Conservation (phyloP, 805 yeast genomes). For the Phaffomyces antillensis region DNA sequence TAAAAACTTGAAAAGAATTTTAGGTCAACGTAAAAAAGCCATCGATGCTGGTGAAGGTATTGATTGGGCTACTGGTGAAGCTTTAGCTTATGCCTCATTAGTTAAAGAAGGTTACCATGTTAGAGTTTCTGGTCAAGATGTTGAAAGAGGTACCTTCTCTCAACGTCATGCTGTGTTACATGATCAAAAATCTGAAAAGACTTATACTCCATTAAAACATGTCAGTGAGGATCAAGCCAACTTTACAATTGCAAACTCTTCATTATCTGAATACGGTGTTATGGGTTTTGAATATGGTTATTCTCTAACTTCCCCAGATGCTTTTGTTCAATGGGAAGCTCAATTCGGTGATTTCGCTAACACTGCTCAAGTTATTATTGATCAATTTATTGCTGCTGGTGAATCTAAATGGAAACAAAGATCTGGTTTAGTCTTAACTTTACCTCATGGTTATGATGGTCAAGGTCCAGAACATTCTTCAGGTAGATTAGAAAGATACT, state of each 20-base stretch:
- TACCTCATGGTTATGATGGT: slow-evolving; percentile 99
- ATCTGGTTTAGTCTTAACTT: slow-evolving; percentile 88
- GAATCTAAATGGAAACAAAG: slow-evolving; percentile 99
- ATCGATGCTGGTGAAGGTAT: slow-evolving; percentile 88
- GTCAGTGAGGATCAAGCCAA: slow-evolving; percentile 76
- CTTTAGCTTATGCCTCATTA: slow-evolving; percentile 92
- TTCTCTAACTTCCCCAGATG: slow-evolving; percentile 95
- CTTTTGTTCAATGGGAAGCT: slow-evolving; percentile 98
- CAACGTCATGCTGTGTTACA: slow-evolving; percentile 98
- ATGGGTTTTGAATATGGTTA: slow-evolving; percentile 99
- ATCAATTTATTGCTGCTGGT: slow-evolving; percentile 94
- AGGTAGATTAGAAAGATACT: slow-evolving; percentile 94
- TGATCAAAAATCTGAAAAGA: slow-evolving; percentile 82
- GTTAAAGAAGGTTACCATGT: slow-evolving; percentile 92
- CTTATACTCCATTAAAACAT: slow-evolving; percentile 80
- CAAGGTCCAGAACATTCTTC: slow-evolving; percentile 99
- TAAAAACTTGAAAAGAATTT: slow-evolving; percentile 92
- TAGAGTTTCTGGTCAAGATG: slow-evolving; percentile 98
- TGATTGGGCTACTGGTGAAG: slow-evolving; percentile 99
- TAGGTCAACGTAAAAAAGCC: slow-evolving; percentile 79
- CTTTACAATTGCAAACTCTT: slow-evolving; percentile 86
- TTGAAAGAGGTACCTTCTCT: slow-evolving; percentile 99
- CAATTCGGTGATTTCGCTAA: slow-evolving; percentile 99
- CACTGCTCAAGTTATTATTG: slow-evolving; percentile 96
- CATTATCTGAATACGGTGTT: slow-evolving; percentile 97